Evolutionary conservation across 192 early-diverging fungal species (phyloP), one percentile per base, ranked within the genome.

Genomic region (Chytriomyces sp.): DNA sequence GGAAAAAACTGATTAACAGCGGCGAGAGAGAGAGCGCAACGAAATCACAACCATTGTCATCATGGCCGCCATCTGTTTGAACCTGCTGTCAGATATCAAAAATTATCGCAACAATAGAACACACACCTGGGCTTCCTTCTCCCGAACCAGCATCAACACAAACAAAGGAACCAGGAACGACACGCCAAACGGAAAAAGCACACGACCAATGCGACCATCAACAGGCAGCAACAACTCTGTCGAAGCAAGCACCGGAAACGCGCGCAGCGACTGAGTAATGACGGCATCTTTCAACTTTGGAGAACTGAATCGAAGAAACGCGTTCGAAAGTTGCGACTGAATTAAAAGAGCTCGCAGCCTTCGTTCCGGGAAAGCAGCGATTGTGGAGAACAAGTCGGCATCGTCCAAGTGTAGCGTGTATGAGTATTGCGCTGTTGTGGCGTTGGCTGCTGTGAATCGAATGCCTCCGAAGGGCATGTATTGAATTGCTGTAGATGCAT

Each of bases 151-250:
- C 23, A 77, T 88, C 46, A 93, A 87, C 0, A 88, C 88, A 78
- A 93, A 93, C 35, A 91, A 90, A 18, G 90, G 91, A 5, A 93
- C 68, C 77, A 93, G 65, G 80, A 93, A 93, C 3, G 84, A 86
- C 6, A 93, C 82, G 5, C 90, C 92, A 67, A 92, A 93, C 10
- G 92, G 92, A 78, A 87, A 93, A 61, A 93, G 61, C 43, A 90
- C 85, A 24, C 86, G 64, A 13, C 91, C 92, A 23, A 93, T 79
- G 35, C 87, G 48, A 6, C 86, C 74, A 7, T 82, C 86, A 53
- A 91, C 77, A 8, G 88, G 85, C 57, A 93, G 20, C 4, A 82
- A 65, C n/a, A 90, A 61, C 18, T 75, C 80, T 6, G 86, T 87
- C 8, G 72, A 78, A n/a, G 63, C 75, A 46, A 90, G 26, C 65